Evolutionary conservation across 352 stramenopile genomes (phyloP), one percentile per base, ranked within the genome.

Genomic region (Globisporangium splendens): DNA sequence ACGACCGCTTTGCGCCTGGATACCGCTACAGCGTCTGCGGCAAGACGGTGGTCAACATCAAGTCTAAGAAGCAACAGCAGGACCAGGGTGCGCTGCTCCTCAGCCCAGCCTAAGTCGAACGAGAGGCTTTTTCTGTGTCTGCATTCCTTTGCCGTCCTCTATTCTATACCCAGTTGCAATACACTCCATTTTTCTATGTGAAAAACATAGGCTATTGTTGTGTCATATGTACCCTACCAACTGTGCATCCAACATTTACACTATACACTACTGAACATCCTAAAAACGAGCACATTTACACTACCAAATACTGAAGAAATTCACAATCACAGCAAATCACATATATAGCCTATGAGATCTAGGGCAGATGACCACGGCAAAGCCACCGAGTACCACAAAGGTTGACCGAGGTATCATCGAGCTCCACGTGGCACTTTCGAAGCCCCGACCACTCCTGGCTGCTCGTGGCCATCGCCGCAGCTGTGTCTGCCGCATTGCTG

Each of bases 1-100:
- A 49, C 15, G 79, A 89, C 65, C 82, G 82, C 43, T 91, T 93
- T 61, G 73, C 70, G 1, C 71, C 72, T 0, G 75, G 75, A 35
- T 91, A 89, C 67, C 73, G 76, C 56, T 84, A 79, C 73, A 78
- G 66, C 38, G 24, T 88, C 33, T 86, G 70, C 58, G 79, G 78
- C 59, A 72, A 79, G 63, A 65, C 66, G 8, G 41, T 92, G 8
- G 68, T 92, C 50, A 81, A 74, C 63, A 71, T 86, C 62, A 79
- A 86, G 61, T 57, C 66, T 10, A 75, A 73, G 56, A 62, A 73
- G 33, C 53, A 78, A 41, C 43, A 28, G n/a, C 6, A 78, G 48
- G 66, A 81, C 46, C 54, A 57, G 50, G 46, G 54, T n/a, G 57
- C 50, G 21, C 50, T 62, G 20, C 55, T 62, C 10, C 39, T 56